phyloP scores from a whole-genome alignment of 2,329 filamentous ascomycete genomes.

The Nemania serpens region DNA sequence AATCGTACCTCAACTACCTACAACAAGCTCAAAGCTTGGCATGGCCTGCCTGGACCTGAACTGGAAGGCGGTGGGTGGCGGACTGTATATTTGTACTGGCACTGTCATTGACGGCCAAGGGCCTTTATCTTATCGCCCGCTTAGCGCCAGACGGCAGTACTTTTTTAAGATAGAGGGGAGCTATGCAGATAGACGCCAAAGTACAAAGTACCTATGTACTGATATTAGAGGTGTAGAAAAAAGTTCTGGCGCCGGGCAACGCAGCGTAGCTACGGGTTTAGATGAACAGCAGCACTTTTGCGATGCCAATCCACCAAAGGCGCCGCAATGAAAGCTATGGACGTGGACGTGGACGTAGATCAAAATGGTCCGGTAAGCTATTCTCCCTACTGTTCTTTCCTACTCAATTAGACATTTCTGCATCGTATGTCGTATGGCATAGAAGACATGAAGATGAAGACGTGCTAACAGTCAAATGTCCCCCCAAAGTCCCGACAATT shows the following conservation, averaged over 20 bases:
- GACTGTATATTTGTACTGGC: constrained; percentile 4
- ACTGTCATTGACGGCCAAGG: not conserved
- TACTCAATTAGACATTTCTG: not conserved
- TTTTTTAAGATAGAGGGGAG: constrained; percentile 36
- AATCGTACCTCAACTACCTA: too few species aligned
- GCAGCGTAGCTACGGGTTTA: not conserved
- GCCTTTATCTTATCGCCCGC: constrained; percentile 23
- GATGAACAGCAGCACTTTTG: constrained; percentile 8
- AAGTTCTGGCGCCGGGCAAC: constrained; percentile 3
- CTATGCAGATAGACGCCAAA: constrained; percentile 9
- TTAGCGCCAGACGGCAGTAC: constrained; percentile 24
- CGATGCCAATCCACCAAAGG: constrained; percentile 30
- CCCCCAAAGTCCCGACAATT: constrained; percentile 36
- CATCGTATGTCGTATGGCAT: not conserved
- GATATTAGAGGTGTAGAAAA: constrained; percentile 14
- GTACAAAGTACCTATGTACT: too few species aligned
- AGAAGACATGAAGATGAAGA: not conserved
- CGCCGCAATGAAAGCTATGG: constrained; percentile 35
- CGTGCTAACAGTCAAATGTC: not conserved
- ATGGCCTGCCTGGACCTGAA: not conserved
- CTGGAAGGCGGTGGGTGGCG: constrained; percentile 22
- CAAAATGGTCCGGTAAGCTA: constrained; percentile 26
- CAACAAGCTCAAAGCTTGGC: constrained; percentile 7
- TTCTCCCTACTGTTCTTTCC: not conserved
- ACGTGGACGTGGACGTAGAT: constrained; percentile 40